phyloP scores from a whole-genome alignment of 352 stramenopile species.

The Pythium diclinum region DNA sequence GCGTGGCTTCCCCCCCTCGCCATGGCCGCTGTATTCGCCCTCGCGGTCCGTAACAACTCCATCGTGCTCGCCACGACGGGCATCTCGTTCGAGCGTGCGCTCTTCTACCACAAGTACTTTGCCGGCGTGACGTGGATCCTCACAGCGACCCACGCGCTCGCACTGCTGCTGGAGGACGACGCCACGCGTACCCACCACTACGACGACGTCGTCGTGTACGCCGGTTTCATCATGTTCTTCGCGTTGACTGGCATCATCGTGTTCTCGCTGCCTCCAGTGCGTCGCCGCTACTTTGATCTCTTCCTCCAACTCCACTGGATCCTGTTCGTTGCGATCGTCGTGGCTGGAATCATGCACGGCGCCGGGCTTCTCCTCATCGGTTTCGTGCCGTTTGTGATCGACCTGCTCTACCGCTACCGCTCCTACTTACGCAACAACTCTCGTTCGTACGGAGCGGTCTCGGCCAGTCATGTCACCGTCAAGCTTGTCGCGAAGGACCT shows the following conservation, averaged over 20 bases:
- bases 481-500: constrained; percentile 26
- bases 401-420: constrained; percentile 39
- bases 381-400: constrained; percentile 32
- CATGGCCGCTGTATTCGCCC: constrained; percentile 37
- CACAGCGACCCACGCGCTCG: no score
- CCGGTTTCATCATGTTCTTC: no score
- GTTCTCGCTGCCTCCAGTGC: no score
- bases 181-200: no score
- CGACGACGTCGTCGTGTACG: no score
- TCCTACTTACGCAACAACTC: constrained; percentile 29
- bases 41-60: constrained; percentile 52
- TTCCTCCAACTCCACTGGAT: constrained; percentile 45
- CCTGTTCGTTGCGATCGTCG: constrained; percentile 43
- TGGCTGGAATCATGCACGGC: constrained; percentile 39
- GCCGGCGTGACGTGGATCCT: constrained; percentile 33
- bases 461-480: constrained; percentile 12
- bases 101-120: constrained; percentile 52
- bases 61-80: constrained; percentile 38
- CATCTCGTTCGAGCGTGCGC: constrained; percentile 46
- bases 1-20: no score
- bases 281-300: no score
- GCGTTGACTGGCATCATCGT: no score
- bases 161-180: no score
- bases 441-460: background rate
- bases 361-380: constrained; percentile 34